Percentiles rank a stretch among this genome's conserved stretches.
Evolutionary conservation across 1,284 basidiomycete species (phyloP).

Genomic region (Calocybe gambosa): DNA sequence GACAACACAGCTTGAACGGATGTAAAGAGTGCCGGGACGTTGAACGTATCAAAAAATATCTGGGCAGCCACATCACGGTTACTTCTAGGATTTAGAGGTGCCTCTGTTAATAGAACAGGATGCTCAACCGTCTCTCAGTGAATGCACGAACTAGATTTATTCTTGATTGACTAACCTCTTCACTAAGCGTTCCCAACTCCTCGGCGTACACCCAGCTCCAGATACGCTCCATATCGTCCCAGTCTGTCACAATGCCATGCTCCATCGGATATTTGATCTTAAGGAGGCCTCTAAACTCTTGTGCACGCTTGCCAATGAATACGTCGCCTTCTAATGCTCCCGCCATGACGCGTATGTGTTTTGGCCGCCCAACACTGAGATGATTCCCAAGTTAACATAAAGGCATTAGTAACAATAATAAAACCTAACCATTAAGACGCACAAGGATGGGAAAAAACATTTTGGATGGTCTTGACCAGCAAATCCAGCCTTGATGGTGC

Average conservation of each 20-base stretch:
- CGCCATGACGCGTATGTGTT: slow-evolving; percentile 95
- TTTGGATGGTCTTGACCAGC: slow-evolving; percentile 97
- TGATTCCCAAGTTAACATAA: slow-evolving; percentile 18
- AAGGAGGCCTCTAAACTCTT: slow-evolving; percentile 88
- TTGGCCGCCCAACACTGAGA: slow-evolving; percentile 86
- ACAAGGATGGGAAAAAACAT: slow-evolving; percentile 98
- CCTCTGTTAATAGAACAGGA: slow-evolving; percentile 92
- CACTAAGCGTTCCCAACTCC: slow-evolving; percentile 88
- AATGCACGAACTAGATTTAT: slow-evolving; percentile 13
- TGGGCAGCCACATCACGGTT: slow-evolving; percentile 95
- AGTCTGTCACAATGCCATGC: slow-evolving; percentile 90
- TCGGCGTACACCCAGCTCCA: slow-evolving; percentile 97
- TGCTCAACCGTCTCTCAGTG: slow-evolving; percentile 53
- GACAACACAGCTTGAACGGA: slow-evolving; percentile 97
- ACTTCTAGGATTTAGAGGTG: slow-evolving; percentile 89
- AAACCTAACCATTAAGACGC: slow-evolving; percentile 45
- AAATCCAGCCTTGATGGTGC: slow-evolving; percentile 96
- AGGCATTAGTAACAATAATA: slow-evolving; percentile 21
- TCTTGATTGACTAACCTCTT: slow-evolving; percentile 62
- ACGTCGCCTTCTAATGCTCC: slow-evolving; percentile 89
- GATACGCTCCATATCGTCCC: slow-evolving; percentile 99
- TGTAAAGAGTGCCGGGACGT: slow-evolving; percentile 96
- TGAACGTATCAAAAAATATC: slow-evolving; percentile 99
- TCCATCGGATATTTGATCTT: slow-evolving; percentile 99
- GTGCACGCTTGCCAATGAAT: slow-evolving; percentile 90